phyloP scores from a whole-genome alignment of 139 green algal species.

The Volvox africanus region DNA sequence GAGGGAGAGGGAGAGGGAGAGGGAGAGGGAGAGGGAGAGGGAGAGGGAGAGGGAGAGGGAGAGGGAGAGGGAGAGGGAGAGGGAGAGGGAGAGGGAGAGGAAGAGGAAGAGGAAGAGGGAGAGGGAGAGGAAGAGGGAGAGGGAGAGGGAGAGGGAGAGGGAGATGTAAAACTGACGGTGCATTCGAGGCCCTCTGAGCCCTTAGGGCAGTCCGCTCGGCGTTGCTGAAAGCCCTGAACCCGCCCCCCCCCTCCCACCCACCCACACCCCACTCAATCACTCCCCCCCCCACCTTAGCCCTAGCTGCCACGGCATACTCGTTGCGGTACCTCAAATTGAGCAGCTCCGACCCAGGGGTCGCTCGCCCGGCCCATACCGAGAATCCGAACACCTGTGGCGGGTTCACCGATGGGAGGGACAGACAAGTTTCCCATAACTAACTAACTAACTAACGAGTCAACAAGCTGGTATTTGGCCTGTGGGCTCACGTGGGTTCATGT shows the following conservation, averaged over 20 bases:
- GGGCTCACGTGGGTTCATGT: too few species aligned
- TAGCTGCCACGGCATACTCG: slow-evolving; percentile 61
- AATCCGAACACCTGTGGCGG: slow-evolving; percentile 76
- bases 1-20: neutral
- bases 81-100: too few species aligned
- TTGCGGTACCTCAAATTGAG: slow-evolving; percentile 92
- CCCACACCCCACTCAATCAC: too few species aligned
- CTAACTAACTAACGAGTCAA: too few species aligned
- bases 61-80: too few species aligned
- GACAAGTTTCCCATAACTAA: too few species aligned
- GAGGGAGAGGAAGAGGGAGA: neutral
- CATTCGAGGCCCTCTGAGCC: neutral
- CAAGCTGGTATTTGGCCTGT: too few species aligned
- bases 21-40: neutral
- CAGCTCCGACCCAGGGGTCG: slow-evolving; percentile 85
- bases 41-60: too few species aligned
- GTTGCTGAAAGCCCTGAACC: too few species aligned
- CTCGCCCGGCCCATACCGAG: slow-evolving; percentile 72
- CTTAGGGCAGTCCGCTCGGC: neutral
- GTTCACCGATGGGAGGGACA: neutral
- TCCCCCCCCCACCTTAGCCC: slow-evolving; percentile 21
- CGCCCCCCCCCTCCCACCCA: too few species aligned
- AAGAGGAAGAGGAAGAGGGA: neutral
- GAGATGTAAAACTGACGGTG: neutral
- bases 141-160: neutral